Evolutionary conservation across 2,329 filamentous ascomycete species (phyloP).

Genomic region (Neopestalotiopsis sp.): DNA sequence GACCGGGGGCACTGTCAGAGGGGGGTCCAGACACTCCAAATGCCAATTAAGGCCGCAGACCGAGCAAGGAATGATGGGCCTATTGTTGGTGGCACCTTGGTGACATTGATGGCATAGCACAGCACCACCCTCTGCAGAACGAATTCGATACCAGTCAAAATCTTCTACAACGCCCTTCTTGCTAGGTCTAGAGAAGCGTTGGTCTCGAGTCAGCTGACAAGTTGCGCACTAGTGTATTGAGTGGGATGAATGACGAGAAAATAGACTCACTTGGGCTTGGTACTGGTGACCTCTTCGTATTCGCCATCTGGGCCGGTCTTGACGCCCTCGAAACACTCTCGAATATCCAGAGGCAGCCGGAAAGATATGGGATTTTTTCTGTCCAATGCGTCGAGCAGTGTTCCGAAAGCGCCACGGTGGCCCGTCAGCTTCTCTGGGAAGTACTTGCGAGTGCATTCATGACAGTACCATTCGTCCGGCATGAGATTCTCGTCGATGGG

Average conservation of each 20-base stretch:
- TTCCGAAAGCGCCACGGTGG: constrained; percentile 63
- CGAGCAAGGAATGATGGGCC: constrained; percentile 85
- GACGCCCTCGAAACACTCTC: constrained; percentile 81
- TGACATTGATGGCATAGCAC: constrained; percentile 82
- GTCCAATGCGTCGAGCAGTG: constrained; percentile 69
- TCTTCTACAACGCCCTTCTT: constrained; percentile 64
- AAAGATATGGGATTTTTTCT: constrained; percentile 76
- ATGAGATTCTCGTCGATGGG: constrained; percentile 68
- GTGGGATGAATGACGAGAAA: too few relatives aligned
- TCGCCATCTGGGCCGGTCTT: constrained; percentile 77
- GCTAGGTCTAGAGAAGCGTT: constrained; percentile 44
- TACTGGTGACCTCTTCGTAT: constrained; percentile 71
- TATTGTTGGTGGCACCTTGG: constrained; percentile 63
- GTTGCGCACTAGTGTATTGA: background rate
- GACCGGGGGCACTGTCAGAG: constrained; percentile 78
- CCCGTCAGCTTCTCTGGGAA: constrained; percentile 48
- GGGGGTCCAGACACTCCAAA: constrained; percentile 88
- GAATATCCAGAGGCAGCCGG: constrained; percentile 71
- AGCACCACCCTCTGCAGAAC: constrained; percentile 74
- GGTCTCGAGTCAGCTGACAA: constrained; percentile 36
- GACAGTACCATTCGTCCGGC: constrained; percentile 86
- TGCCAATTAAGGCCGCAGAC: constrained; percentile 84
- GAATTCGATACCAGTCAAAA: constrained; percentile 71
- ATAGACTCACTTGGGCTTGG: constrained; percentile 62
- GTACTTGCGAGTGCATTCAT: constrained; percentile 65